Percentiles rank a stretch among this genome's conserved stretches.
These are phyloP conservation scores for Ophiosphaerella herpotricha DNA, from an alignment of 2,329 filamentous ascomycete species.

Conservation along the genomic window DNA sequence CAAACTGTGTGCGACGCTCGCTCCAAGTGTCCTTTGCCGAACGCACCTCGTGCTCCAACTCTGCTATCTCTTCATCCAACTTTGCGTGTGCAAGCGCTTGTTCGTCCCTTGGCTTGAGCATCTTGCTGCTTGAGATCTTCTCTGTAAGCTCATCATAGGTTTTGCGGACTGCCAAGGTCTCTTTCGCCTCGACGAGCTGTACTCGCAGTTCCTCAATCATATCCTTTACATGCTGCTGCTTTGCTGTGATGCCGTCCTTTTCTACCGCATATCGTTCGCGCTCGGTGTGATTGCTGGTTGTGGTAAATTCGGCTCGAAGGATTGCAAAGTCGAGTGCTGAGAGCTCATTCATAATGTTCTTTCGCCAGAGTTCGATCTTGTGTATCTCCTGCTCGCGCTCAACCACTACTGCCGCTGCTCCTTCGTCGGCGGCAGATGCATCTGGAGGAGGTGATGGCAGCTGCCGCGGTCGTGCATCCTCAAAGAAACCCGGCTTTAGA, in stretches of 20 bases:
- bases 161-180: slow-evolving; percentile 76
- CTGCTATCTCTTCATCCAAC: slow-evolving; percentile 83
- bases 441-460: slow-evolving; percentile 72
- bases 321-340: slow-evolving; percentile 85
- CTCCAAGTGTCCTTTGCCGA: slow-evolving; percentile 83
- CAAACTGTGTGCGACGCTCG: slow-evolving; percentile 84
- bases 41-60: slow-evolving; percentile 81
- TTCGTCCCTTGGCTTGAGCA: slow-evolving; percentile 82
- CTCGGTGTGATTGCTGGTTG: slow-evolving; percentile 80
- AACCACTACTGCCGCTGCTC: slow-evolving; percentile 50
- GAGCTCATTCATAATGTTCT: slow-evolving; percentile 87
- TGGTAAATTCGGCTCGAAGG: slow-evolving; percentile 83
- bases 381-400: slow-evolving; percentile 57
- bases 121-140: slow-evolving; percentile 79
- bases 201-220: slow-evolving; percentile 72
- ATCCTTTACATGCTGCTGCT: slow-evolving; percentile 76
- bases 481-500: slow-evolving; percentile 68
- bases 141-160: slow-evolving; percentile 87
- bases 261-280: slow-evolving; percentile 81
- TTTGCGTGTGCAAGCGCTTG: slow-evolving; percentile 78
- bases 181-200: slow-evolving; percentile 69
- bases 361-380: slow-evolving; percentile 71
- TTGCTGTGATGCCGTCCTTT: slow-evolving; percentile 76
- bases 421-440: slow-evolving; percentile 50
- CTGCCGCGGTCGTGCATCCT: slow-evolving; percentile 60